phyloP scores from a whole-genome alignment of 192 early-diverging fungal genomes.

The Backusella westeae region DNA sequence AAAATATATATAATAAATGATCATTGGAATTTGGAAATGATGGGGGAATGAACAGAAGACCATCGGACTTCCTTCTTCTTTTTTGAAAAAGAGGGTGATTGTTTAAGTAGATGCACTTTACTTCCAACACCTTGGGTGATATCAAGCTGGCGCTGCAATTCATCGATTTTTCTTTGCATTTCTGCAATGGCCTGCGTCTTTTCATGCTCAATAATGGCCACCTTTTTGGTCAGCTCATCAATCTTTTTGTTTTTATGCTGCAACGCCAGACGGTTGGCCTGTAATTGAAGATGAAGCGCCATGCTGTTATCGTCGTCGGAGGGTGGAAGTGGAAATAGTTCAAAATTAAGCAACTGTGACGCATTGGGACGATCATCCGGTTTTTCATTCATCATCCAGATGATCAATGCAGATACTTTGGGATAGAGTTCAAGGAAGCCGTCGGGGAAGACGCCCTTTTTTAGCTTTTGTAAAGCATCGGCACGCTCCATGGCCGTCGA shows the following conservation, averaged over 20 bases:
- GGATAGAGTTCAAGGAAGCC: slow-evolving; percentile 67
- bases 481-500: slow-evolving; percentile 90
- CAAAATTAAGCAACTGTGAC: slow-evolving; percentile 67
- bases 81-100: neutral
- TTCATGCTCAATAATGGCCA: slow-evolving; percentile 20
- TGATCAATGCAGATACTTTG: slow-evolving; percentile 79
- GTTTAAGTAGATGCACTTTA: neutral
- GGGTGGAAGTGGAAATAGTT: slow-evolving; percentile 52
- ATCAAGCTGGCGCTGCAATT: slow-evolving; percentile 16
- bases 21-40: neutral
- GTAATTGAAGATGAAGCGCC: slow-evolving; percentile 17
- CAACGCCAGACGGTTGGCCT: slow-evolving; percentile 21
- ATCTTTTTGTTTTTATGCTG: slow-evolving; percentile 31
- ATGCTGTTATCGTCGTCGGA: neutral
- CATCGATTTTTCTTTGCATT: slow-evolving; percentile 28
- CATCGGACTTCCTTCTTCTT: neutral
- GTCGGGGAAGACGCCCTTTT: slow-evolving; percentile 65
- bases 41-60: neutral
- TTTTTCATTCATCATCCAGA: slow-evolving; percentile 80
- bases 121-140: neutral
- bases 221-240: slow-evolving; percentile 44
- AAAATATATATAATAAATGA: neutral
- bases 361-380: slow-evolving; percentile 70
- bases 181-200: slow-evolving; percentile 3
- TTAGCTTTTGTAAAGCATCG: slow-evolving; percentile 59